Base-by-base conservation (phyloP, 2,329 filamentous ascomycete species). In the Aspergillus pseudotamarii region DNA sequence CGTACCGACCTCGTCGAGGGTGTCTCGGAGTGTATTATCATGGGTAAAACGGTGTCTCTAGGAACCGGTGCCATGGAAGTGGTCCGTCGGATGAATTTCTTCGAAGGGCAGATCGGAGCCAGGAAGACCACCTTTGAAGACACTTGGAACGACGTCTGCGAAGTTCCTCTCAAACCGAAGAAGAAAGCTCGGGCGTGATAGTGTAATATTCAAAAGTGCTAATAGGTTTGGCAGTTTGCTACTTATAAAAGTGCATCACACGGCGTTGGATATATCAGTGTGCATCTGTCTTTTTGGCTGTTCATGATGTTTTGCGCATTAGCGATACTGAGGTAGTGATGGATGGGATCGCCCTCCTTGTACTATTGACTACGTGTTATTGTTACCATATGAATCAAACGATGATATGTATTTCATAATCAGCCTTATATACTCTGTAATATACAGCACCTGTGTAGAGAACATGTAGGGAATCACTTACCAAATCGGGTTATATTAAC, bases 21-120 rank as follows among this genome's bases (percentile, higher is more conserved):
- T 71, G 95, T 99, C 11, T 92, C 88, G 60, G 95, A 99, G 81
- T 96, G 93, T 79, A 98, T 99, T 75, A 99, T 99, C 75, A 95
- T 98, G 90, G 95, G 95, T 19, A 94, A 98, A 83, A 94, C 90
- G 48, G 96, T 98, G 86, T 87, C 86, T 51, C 84, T 99, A 41
- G 95, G 95, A 6, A 99, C 95, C 0, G 95, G 95, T 5, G 91
- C 92, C 1, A 95, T 98, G 85, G 90, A 96, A 75, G 91, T 98
- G 28, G 91, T 97, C 3, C 83, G 94, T 50, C 85, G 88, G 63
- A 79, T 98, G 66, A 90, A 90, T 65, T 85, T 96, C 64, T 82
- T 82, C 46, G 83, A 88, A 58, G 81, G 82, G 38, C 81, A 91
- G 69, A 79, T 92, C 32, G 80, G 79, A 23, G 81, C 82, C 63